These are phyloP conservation scores for Zygoascus biomembranicola DNA, from an alignment of 805 yeast genomes.

Conservation along the genomic window DNA sequence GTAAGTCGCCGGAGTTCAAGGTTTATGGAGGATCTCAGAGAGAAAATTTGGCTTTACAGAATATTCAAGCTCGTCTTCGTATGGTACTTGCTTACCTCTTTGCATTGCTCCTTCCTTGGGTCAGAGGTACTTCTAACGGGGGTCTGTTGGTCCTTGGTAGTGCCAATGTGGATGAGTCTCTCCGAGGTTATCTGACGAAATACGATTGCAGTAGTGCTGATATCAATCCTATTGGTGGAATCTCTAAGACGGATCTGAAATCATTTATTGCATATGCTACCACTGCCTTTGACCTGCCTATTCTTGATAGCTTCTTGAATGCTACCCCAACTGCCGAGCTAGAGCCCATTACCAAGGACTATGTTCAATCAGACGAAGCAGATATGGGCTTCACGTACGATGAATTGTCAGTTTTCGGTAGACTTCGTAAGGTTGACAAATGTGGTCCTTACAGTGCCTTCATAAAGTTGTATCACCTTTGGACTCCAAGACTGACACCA, in stretches of 20 bases:
- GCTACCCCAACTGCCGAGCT: conserved; percentile 98
- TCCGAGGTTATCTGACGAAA: conserved; percentile 91
- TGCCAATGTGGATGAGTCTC: conserved; percentile 95
- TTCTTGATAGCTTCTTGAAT: conserved; percentile 65
- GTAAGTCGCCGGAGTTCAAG: conserved; percentile 79
- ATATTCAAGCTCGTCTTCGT: conserved; percentile 91
- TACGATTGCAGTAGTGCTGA: conserved; percentile 98
- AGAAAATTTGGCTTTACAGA: conserved; percentile 91
- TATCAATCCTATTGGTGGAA: conserved; percentile 97
- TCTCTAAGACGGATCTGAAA: conserved; percentile 88
- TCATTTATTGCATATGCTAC: conserved; percentile 77
- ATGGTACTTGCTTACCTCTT: conserved; percentile 92
- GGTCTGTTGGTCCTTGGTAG: conserved; percentile 89
- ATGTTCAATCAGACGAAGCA: conserved; percentile 91
- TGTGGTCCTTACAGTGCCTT: conserved; percentile 97
- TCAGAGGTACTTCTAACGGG: conserved; percentile 59
- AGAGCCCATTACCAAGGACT: conserved; percentile 87
- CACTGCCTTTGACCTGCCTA: conserved; percentile 60
- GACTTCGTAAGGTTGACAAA: conserved; percentile 81
- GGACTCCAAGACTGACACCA: conserved; percentile 83
- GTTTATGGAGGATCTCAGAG: conserved; percentile 89
- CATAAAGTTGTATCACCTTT: conserved; percentile 76
- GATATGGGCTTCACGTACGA: conserved; percentile 99
- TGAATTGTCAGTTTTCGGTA: conserved; percentile 85
- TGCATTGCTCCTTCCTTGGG: conserved; percentile 95